Conservation (phyloP, 73 alveolate genomes). For the Blepharisma japonicum region DNA sequence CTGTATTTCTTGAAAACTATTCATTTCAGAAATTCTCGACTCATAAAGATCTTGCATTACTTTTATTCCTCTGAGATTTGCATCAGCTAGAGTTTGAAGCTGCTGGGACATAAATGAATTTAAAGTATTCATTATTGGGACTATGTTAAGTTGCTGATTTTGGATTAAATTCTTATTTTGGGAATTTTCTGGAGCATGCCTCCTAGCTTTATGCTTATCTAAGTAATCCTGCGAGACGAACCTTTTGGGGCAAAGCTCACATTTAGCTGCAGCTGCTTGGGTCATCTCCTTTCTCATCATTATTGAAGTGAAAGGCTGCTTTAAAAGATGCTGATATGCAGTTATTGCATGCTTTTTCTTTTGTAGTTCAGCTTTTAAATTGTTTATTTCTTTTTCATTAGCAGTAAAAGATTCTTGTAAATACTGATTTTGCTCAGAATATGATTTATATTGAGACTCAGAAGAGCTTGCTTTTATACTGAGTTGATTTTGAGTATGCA, state of each 20-base stretch:
- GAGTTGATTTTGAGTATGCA: not conserved
- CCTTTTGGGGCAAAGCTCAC: not conserved
- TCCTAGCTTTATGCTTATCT: slow-evolving; percentile 5
- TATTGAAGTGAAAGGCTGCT: slow-evolving; percentile 1
- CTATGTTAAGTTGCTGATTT: not conserved
- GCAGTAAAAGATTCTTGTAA: not conserved
- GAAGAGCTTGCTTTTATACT: not conserved
- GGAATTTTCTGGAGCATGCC: not conserved
- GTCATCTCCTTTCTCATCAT: not conserved
- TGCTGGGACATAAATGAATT: not conserved
- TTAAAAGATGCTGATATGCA: not conserved
- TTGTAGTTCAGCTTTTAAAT: not conserved
- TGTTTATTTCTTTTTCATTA: not conserved
- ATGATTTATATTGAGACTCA: not conserved
- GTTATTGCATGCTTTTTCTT: not conserved
- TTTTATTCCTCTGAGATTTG: not conserved
- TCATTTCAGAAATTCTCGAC: not conserved
- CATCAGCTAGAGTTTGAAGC: not conserved
- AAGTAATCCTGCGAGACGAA: not conserved
- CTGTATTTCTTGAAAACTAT: not conserved
- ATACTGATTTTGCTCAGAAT: not conserved
- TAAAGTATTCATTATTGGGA: not conserved
- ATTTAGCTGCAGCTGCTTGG: not conserved
- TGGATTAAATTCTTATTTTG: not conserved
- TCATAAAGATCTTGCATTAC: not conserved